Evolutionary conservation across 1,284 basidiomycete genomes (phyloP).

Genomic region (Tilletia setariae): DNA sequence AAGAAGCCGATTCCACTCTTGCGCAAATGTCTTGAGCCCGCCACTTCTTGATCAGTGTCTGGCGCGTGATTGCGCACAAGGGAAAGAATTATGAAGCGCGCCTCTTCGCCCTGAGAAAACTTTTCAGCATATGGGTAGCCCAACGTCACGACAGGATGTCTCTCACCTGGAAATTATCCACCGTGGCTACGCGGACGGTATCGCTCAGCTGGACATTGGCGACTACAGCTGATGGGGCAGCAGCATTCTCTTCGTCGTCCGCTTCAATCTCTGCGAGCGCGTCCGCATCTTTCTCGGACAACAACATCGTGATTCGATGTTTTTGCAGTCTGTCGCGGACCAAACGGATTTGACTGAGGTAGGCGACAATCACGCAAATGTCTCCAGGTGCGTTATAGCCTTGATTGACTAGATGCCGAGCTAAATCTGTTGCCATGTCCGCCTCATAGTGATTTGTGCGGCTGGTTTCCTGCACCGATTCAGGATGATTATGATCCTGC

Average conservation of each 20-base stretch:
- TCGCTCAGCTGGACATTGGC: conserved; percentile 50
- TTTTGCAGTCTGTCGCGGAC: conserved; percentile 61
- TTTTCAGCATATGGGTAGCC: conserved; percentile 58
- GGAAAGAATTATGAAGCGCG: conserved; percentile 66
- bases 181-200: conserved; percentile 64
- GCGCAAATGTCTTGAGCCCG: conserved; percentile 18
- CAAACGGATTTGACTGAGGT: conserved; percentile 68
- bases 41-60: conserved; percentile 50
- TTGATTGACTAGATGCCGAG: conserved; percentile 65
- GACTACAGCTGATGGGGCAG: conserved; percentile 56
- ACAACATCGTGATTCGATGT: conserved; percentile 61
- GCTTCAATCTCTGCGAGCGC: conserved; percentile 47
- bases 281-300: conserved; percentile 67
- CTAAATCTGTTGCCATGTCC: conserved; percentile 67
- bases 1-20: conserved; percentile 67
- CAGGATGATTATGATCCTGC: background rate
- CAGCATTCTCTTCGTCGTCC: conserved; percentile 61
- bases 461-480: conserved; percentile 3
- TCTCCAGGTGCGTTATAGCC: conserved; percentile 63
- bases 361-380: conserved; percentile 71
- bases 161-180: conserved; percentile 70
- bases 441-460: conserved; percentile 58
- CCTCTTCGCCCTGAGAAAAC: conserved; percentile 46
- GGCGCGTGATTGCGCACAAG: conserved; percentile 64
- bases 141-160: background rate